Evolutionary conservation across 805 yeast species (phyloP), one percentile per base, ranked within the genome.

Genomic region (Tetrapisispora phaffii): DNA sequence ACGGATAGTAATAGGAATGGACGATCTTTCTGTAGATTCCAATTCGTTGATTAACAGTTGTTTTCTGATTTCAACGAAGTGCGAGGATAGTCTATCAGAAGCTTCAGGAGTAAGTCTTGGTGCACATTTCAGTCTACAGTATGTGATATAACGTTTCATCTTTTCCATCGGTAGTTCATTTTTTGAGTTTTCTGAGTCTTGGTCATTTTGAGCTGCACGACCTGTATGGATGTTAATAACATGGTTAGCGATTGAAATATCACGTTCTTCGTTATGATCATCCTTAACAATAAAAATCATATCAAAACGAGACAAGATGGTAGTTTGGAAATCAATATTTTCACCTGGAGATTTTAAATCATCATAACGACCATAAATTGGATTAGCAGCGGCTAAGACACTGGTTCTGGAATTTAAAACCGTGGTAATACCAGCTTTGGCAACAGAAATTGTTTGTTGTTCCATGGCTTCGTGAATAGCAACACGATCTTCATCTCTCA

Each of bases 381-480:
- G 99, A 66, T 93, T 93, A 7, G 98, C 98, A 21, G 98, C 98
- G 0, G 98, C 98, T 39, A 93, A 71, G 4, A 93, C 98, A 31
- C 95, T 82, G 0, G 98, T 93, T 67, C 99, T 77, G 3, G 98
- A 93, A 66, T 93, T 93, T 55, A 93, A 74, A 45, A 93, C 89
- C 0, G 99, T 93, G 2, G 97, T 93, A 55, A 93, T 93, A 64
- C 99, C 99, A 9, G 99, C 99, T 65, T 93, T 93, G 28, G 99
- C 98, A 63, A 93, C 89, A 13, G 97, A 90, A 48, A 93, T 93
- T 0, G 98, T 93, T 67, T 93, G 99, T 67, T 93, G 99, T 70
- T 93, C 99, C 99, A 93, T 93, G 12, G 98, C 98, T 72, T 93
- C 99, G 66, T 93, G 99, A 54, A 93, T 93, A 0, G 98, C 97